These are phyloP conservation scores for Beauveria sp. DNA, from an alignment of 2,329 filamentous ascomycete species.

Conservation along the genomic window DNA sequence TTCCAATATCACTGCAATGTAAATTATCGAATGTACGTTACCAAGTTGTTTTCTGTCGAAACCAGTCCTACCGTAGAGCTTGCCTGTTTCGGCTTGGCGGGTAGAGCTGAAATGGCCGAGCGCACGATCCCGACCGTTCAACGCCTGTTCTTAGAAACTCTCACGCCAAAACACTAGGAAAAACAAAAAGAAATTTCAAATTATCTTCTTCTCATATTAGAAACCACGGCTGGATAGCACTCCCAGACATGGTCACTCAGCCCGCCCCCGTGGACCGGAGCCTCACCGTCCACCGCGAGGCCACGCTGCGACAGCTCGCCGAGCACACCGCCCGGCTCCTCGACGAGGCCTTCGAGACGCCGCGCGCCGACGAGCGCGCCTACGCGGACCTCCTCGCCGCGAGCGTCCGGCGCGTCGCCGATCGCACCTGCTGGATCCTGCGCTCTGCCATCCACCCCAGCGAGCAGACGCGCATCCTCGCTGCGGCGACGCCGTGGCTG, in stretches of 20 bases:
- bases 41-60: neutral
- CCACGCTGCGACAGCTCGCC: slow-evolving; percentile 1
- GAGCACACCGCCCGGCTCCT: neutral
- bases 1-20: neutral
- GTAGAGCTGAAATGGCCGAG: slow-evolving; percentile 4
- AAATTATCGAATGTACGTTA: neutral
- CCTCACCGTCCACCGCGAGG: slow-evolving; percentile 6
- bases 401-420: neutral
- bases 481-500: neutral
- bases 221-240: too few relatives aligned
- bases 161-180: too few relatives aligned
- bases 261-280: neutral
- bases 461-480: slow-evolving; percentile 5
- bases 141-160: too few relatives aligned
- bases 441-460: neutral
- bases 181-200: too few relatives aligned
- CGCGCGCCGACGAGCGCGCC: neutral
- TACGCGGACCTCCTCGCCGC: slow-evolving; percentile 9
- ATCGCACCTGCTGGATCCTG: neutral
- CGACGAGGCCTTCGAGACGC: neutral
- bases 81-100: slow-evolving; percentile 4
- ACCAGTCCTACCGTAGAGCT: neutral
- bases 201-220: too few relatives aligned
- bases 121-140: neutral
- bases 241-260: neutral